Conservation (phyloP, 2,329 filamentous ascomycete genomes). For the Xylaria sp. region DNA sequence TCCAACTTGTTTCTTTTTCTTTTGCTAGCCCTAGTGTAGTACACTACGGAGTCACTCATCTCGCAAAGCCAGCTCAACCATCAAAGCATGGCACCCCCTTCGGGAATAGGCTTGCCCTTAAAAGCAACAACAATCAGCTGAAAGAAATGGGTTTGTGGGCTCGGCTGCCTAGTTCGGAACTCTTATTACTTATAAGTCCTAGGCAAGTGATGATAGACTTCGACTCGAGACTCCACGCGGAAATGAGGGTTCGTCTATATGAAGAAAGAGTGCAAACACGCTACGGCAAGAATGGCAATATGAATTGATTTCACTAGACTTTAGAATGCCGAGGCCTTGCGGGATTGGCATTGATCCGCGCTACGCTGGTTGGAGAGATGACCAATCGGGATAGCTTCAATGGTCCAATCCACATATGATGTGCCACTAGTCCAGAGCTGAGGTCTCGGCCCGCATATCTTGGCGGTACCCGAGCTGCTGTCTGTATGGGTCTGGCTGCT, state of each 20-base stretch:
- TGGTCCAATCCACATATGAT: conserved; percentile 11
- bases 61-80: conserved; percentile 4
- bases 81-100: neutral
- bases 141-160: conserved; percentile 8
- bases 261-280: neutral
- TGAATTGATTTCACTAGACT: neutral
- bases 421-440: conserved; percentile 22
- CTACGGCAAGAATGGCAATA: conserved; percentile 2
- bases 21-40: neutral
- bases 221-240: neutral
- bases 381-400: conserved; percentile 20
- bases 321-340: conserved; percentile 13
- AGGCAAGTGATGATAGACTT: neutral
- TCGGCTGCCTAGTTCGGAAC: conserved; percentile 2
- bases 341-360: conserved; percentile 14
- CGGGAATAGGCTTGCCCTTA: neutral
- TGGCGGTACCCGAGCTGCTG: conserved; percentile 1
- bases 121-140: conserved; percentile 22
- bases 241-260: neutral
- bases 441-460: conserved; percentile 25
- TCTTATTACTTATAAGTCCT: conserved; percentile 1
- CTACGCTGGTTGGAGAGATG: neutral
- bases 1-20: neutral
- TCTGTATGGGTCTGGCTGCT: too few relatives aligned
- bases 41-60: too few relatives aligned